Conservation (phyloP, 768 basidiomycete species). For the Pleurotus pulmonarius region DNA sequence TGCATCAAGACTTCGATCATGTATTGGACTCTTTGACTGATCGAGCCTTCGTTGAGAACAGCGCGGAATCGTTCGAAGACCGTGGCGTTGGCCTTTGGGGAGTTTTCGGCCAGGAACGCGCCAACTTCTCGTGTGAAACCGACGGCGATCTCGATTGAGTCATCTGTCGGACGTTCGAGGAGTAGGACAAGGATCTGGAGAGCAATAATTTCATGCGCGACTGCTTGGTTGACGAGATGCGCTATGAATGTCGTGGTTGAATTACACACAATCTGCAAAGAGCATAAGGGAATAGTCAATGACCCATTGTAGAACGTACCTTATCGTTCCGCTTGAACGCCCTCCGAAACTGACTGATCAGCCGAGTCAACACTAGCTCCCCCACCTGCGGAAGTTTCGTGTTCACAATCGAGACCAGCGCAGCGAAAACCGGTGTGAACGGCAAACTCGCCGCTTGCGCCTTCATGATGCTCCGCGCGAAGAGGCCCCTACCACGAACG, state of each 20-base stretch:
- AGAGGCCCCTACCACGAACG: slow-evolving; percentile 88
- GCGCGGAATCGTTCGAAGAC: slow-evolving; percentile 97
- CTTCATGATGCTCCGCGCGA: slow-evolving; percentile 94
- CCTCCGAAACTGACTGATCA: slow-evolving; percentile 93
- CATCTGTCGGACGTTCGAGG: slow-evolving; percentile 93
- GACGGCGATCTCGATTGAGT: slow-evolving; percentile 97
- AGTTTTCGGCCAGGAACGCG: slow-evolving; percentile 88
- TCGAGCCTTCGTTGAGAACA: slow-evolving; percentile 90
- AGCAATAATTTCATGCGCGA: slow-evolving; percentile 92
- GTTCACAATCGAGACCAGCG: slow-evolving; percentile 91
- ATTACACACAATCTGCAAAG: slow-evolving; percentile 79
- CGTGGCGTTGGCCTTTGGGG: slow-evolving; percentile 91
- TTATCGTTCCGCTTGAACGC: slow-evolving; percentile 98
- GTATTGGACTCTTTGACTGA: slow-evolving; percentile 96
- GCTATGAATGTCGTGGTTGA: slow-evolving; percentile 90
- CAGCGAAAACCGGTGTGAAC: slow-evolving; percentile 96
- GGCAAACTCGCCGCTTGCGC: slow-evolving; percentile 96
- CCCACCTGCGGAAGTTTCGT: slow-evolving; percentile 96
- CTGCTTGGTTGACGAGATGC: slow-evolving; percentile 89
- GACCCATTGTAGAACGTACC: slow-evolving; percentile 40
- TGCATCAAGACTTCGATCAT: slow-evolving; percentile 99
- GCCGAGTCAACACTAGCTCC: slow-evolving; percentile 81
- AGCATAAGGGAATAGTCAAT: neutral
- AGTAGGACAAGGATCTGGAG: slow-evolving; percentile 95
- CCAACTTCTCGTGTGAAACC: slow-evolving; percentile 98